Conservation (phyloP, 2,329 filamentous ascomycete genomes). For the Bipolaris sorokiniana region DNA sequence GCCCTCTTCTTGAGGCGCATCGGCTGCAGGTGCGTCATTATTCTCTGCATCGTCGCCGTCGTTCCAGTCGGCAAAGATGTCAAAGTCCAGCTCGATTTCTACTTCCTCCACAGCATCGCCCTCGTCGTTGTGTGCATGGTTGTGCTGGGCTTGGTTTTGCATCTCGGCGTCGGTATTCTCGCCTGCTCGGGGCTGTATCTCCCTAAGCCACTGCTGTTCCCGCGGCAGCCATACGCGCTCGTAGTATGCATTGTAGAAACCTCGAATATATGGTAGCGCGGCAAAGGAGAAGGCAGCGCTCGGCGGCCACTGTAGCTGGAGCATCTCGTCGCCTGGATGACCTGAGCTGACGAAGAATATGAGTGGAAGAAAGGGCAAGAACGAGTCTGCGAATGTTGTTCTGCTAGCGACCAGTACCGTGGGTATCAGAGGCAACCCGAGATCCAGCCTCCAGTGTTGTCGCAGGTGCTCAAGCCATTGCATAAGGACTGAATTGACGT, state of each 20-base stretch:
- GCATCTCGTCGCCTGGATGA: constrained; percentile 49
- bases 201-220: constrained; percentile 66
- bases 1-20: constrained; percentile 26
- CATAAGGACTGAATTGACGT: constrained; percentile 39
- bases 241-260: constrained; percentile 68
- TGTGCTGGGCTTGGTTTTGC: constrained; percentile 25
- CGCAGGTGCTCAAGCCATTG: constrained; percentile 37
- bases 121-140: constrained; percentile 36
- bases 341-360: constrained; percentile 65
- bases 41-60: constrained; percentile 39
- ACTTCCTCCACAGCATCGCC: constrained; percentile 57
- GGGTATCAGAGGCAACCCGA: constrained; percentile 71
- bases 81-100: constrained; percentile 49
- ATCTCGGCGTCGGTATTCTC: constrained; percentile 27
- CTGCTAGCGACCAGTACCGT: constrained; percentile 71
- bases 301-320: constrained; percentile 69
- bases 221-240: constrained; percentile 63
- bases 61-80: constrained; percentile 56
- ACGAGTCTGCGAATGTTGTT: constrained; percentile 66
- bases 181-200: constrained; percentile 64
- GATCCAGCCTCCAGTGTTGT: constrained; percentile 58
- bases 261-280: constrained; percentile 68
- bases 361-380: constrained; percentile 68
- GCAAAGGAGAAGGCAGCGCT: constrained; percentile 70
- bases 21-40: constrained; percentile 45